Evolutionary conservation across 805 yeast species (phyloP).

Genomic region (Wickerhamomyces hampshirensis): DNA sequence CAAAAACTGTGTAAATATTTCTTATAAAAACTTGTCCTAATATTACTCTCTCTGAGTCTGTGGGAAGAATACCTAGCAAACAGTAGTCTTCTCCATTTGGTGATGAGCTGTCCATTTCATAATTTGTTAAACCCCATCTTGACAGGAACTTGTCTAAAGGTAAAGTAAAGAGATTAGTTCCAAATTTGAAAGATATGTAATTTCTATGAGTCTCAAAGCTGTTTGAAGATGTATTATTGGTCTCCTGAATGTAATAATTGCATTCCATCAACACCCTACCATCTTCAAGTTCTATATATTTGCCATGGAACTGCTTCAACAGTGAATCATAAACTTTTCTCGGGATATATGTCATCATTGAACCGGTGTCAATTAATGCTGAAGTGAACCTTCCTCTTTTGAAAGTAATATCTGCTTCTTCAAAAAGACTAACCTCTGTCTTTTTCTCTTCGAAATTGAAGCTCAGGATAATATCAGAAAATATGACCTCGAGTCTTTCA

Average conservation of each 20-base stretch:
- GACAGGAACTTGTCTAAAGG: slow-evolving; percentile 5
- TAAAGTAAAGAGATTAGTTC: slow-evolving; percentile 1
- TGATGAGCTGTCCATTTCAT: background rate
- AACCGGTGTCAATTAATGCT: slow-evolving; percentile 20
- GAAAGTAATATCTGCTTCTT: background rate
- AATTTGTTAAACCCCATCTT: background rate
- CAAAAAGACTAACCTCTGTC: slow-evolving; percentile 6
- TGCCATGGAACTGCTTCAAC: background rate
- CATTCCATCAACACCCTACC: slow-evolving; percentile 4
- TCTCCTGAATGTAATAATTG: background rate
- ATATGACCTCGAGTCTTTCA: slow-evolving; percentile 9
- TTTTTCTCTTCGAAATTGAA: background rate
- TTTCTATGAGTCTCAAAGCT: background rate
- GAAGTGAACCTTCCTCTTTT: slow-evolving; percentile 5
- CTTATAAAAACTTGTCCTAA: slow-evolving; percentile 21
- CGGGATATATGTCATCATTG: slow-evolving; percentile 18
- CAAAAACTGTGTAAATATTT: slow-evolving; percentile 20
- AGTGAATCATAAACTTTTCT: slow-evolving; percentile 7
- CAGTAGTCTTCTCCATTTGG: slow-evolving; percentile 10
- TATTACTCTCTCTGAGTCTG: slow-evolving; percentile 6
- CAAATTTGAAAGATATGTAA: slow-evolving; percentile 9
- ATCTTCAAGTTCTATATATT: background rate
- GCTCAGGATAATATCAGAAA: slow-evolving; percentile 9
- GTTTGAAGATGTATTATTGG: too few species aligned
- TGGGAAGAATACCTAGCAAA: slow-evolving; percentile 12